Evolutionary conservation across 768 basidiomycete species (phyloP), one percentile per base, ranked within the genome.

Genomic region (Flagelloscypha sp.): DNA sequence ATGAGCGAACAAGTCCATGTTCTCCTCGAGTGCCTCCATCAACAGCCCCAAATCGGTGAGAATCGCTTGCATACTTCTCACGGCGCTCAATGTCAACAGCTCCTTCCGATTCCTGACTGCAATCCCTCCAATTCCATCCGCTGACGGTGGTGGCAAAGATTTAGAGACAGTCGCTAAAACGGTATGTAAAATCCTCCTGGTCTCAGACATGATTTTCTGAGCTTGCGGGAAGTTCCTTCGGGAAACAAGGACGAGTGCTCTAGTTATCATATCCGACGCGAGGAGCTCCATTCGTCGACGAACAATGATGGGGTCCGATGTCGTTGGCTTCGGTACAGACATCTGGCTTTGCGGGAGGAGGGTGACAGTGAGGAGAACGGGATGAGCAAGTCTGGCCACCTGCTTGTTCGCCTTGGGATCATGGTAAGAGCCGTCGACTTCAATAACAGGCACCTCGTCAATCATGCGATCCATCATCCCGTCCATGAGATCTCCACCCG

Each of bases 401-500:
- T 82, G 77, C 58, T 90, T 87, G 27, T 69, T 67, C 5, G 83
- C 85, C 1, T 78, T 72, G 2, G 94, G 94, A 56, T 98, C 94
- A 54, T 80, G 88, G 74, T 90, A 98, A 20, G 86, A 80, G 6
- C 92, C 92, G 44, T 97, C 93, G 10, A 97, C 87, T 56, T 98
- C 93, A 33, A 94, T 76, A 7, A 97, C 86, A 1, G 94, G 95
- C 7, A 95, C 85, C 50, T 99, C 95, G 51, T 99, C 95, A 30
- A 95, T 92, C 85, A 97, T 86, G 30, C 83, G 70, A 45, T 92
- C 89, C 84, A 90, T 88, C 84, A 90, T 87, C 22, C 89, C 88
- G 40, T 88, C 85, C 33, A 78, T 72, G 45, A 90, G 79, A 55
- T 86, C 80, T 2, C 71, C 62, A 9, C 72, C 58, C 0, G 50